These are phyloP conservation scores for Ensete ventricosum DNA, from an alignment of 176 grass and related monocot genomes.

Conservation along the genomic window DNA sequence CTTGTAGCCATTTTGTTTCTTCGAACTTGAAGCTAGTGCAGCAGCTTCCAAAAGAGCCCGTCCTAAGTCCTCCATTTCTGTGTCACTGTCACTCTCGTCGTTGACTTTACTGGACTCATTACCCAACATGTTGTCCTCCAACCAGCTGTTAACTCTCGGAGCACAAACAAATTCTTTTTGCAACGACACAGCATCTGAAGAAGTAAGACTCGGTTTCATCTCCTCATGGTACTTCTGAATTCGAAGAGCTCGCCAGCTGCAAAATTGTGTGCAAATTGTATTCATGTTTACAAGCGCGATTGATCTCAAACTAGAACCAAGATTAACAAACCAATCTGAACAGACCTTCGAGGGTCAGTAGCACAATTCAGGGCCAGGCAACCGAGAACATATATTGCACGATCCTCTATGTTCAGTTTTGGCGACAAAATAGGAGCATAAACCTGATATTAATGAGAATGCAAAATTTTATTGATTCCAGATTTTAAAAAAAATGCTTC, in stretches of 20 bases:
- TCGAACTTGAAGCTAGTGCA: constrained; percentile 54
- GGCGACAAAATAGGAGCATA: constrained; percentile 42
- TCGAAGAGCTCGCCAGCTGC: constrained; percentile 75
- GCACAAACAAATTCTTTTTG: constrained; percentile 24
- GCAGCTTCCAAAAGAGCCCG: constrained; percentile 58
- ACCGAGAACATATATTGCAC: constrained; percentile 61
- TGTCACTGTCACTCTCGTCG: constrained; percentile 44
- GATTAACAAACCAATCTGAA: neutral
- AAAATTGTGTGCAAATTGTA: constrained; percentile 17
- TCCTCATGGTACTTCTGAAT: constrained; percentile 39
- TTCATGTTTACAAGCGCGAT: neutral
- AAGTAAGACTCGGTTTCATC: constrained; percentile 16
- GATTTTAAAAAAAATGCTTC: neutral
- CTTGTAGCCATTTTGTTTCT: constrained; percentile 54
- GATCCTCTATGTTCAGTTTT: constrained; percentile 48
- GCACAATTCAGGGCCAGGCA: constrained; percentile 46
- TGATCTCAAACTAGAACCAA: constrained; percentile 1
- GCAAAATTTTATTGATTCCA: neutral
- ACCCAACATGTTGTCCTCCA: constrained; percentile 9
- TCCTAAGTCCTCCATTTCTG: constrained; percentile 63
- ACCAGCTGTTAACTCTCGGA: constrained; percentile 8
- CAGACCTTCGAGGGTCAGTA: constrained; percentile 40
- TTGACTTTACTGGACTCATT: constrained; percentile 21
- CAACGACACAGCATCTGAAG: constrained; percentile 6
- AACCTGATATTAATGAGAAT: constrained; percentile 33